These are phyloP conservation scores for Septoria petroselini DNA, from an alignment of 2,329 filamentous ascomycete species.

Conservation along the genomic window DNA sequence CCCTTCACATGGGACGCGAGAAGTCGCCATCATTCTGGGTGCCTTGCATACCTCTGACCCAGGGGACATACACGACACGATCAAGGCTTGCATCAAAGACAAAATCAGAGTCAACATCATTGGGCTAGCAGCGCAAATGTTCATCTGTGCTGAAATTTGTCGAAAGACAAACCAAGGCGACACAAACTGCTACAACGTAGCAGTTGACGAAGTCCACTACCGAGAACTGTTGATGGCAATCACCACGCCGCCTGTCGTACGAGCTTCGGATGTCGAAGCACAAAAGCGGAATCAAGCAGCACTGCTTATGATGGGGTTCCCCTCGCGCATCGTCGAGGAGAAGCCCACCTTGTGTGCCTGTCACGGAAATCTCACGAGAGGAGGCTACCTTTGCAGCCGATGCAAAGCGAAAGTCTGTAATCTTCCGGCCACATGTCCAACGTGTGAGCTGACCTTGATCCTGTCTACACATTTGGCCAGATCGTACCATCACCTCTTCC, in stretches of 20 bases:
- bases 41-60: constrained; percentile 88
- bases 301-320: constrained; percentile 97
- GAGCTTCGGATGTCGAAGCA: constrained; percentile 41
- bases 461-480: constrained; percentile 87
- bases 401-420: constrained; percentile 87
- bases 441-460: constrained; percentile 87
- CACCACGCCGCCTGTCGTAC: constrained; percentile 84
- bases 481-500: constrained; percentile 92
- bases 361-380: constrained; percentile 74
- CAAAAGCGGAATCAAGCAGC: constrained; percentile 47
- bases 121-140: constrained; percentile 84
- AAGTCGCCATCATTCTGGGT: constrained; percentile 88
- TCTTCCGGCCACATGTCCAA: constrained; percentile 84
- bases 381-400: constrained; percentile 87
- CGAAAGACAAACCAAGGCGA: constrained; percentile 82
- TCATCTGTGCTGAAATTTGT: constrained; percentile 87
- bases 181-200: constrained; percentile 72
- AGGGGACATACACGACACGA: constrained; percentile 90
- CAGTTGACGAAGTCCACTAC: constrained; percentile 82
- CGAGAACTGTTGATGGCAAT: constrained; percentile 82
- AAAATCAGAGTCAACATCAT: constrained; percentile 85
- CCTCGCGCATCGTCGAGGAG: constrained; percentile 74
- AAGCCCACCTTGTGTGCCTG: constrained; percentile 80
- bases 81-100: constrained; percentile 72
- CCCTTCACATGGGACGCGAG: constrained; percentile 86